phyloP scores from a whole-genome alignment of 495 filamentous ascomycete species.

The Astrothelium macrocarpum region DNA sequence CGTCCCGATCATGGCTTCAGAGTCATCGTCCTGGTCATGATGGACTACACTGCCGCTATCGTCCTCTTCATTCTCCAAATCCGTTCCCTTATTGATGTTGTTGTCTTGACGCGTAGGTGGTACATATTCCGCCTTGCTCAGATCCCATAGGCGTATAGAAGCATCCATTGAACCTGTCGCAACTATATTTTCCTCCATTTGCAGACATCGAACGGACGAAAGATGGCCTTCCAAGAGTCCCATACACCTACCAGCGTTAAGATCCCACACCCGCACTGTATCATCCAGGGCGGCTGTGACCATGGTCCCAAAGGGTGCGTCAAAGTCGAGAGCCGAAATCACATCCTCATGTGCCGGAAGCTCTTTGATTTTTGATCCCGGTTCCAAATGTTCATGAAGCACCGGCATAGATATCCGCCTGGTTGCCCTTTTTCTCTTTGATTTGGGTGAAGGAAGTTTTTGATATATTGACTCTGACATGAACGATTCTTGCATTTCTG shows the following conservation, averaged over 20 bases:
- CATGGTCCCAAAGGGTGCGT: constrained; percentile 91
- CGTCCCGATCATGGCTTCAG: constrained; percentile 20
- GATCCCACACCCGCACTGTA: constrained; percentile 94
- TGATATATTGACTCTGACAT: constrained; percentile 98
- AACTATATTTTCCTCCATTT: constrained; percentile 91
- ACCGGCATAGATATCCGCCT: constrained; percentile 83
- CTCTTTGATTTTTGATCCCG: constrained; percentile 79
- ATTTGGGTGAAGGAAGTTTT: constrained; percentile 63
- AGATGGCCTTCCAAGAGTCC: constrained; percentile 89
- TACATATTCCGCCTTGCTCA: constrained; percentile 56
- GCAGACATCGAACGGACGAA: constrained; percentile 83
- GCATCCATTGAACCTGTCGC: constrained; percentile 95
- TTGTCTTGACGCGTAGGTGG: constrained; percentile 43
- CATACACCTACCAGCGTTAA: constrained; percentile 83
- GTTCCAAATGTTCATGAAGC: constrained; percentile 88
- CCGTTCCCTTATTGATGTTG: constrained; percentile 50
- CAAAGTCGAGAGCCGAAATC: constrained; percentile 88
- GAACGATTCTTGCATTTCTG: constrained; percentile 58
- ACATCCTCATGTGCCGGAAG: constrained; percentile 80
- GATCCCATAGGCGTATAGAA: constrained; percentile 89
- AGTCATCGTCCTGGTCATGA: constrained; percentile 49
- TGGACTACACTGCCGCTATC: constrained; percentile 46
- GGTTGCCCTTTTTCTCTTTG: constrained; percentile 53
- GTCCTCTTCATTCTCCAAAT: constrained; percentile 51
- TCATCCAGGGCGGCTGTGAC: constrained; percentile 93